Base-by-base conservation (phyloP, 2,329 filamentous ascomycete genomes). In the Dissoconium aciculare region DNA sequence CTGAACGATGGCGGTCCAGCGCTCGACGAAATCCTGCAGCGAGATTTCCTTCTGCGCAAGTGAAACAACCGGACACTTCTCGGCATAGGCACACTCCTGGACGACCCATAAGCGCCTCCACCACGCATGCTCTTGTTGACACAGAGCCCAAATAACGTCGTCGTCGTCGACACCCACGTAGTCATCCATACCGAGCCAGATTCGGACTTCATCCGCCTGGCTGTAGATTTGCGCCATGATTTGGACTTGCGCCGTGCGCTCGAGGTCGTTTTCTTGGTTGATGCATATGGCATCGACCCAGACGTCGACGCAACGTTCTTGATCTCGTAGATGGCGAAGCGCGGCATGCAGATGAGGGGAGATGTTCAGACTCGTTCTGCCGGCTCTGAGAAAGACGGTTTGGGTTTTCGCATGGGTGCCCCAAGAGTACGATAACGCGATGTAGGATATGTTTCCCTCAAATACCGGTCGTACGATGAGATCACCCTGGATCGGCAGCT, bases 171-270 rank as follows among this genome's bases (percentile, higher is more conserved):
- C n/a, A n/a, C 19, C n/a, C 8, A 8, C 19, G 14, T 37, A 32
- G 14, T 37, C 40, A 10, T 33, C 38, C 6, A 40, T 33, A 3
- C 32, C 32, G 5, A 35, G 28, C 32, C 32, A 35, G 11, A 26
- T 15, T 2, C 17, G 13, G 23, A 35, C 28, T 8, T 19, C n/a
- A 8, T 19, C 3, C 8, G 32, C 27, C 12, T 27, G 4, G 9
- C 12, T 17, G 13, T 5, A 35, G 17, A 35, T 32, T 9, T 15
- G 4, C 11, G 21, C 33, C 33, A 35, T 35, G 11, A 26, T 16
- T 23, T 21, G 21, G 11, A 31, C 28, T 23, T 35, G 33, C 10
- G 25, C 15, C 13, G 4, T 27, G 4, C 23, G 28, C 19, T 34
- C 32, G 15, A 31, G 8, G 11, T 14, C 4, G 14, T 31, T 21